A percentile compares a stretch with the other conserved stretches of the same genome.
Evolutionary conservation across 163 green algal species (phyloP).

Genomic region (Chlamydomonas reinhardtii): DNA sequence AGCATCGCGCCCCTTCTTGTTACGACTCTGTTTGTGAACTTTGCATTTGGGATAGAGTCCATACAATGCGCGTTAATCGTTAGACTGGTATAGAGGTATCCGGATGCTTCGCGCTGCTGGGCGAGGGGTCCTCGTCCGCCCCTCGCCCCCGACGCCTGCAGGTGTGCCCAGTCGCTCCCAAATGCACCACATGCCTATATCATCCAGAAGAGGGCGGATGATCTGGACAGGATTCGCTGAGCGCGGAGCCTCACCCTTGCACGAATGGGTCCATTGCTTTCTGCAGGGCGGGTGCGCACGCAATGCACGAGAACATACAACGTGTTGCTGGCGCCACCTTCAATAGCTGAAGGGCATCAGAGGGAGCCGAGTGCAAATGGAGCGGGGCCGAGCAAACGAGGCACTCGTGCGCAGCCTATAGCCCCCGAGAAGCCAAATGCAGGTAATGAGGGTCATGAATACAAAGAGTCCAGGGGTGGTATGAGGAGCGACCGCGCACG

Average conservation of each 20-base stretch:
- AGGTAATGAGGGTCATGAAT: neutral
- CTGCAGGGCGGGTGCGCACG: neutral
- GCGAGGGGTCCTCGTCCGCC: neutral
- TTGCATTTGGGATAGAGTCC: neutral
- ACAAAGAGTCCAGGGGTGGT: no score
- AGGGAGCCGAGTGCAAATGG: neutral
- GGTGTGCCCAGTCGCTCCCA: neutral
- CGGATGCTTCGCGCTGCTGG: conserved; percentile 15
- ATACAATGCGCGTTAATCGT: neutral
- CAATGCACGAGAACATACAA: neutral
- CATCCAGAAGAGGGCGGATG: neutral
- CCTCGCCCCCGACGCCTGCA: neutral
- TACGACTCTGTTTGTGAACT: no score
- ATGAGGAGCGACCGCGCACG: no score
- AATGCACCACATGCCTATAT: no score
- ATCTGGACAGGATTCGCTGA: neutral
- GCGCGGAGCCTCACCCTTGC: no score
- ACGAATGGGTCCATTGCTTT: no score
- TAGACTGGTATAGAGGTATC: neutral
- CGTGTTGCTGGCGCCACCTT: neutral
- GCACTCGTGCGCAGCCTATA: no score
- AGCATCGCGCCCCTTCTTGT: no score
- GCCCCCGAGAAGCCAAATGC: neutral
- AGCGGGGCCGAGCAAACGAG: neutral
- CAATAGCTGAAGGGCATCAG: neutral